These are phyloP conservation scores for Amanita rubescens DNA, from an alignment of 768 basidiomycete genomes.

Conservation along the genomic window DNA sequence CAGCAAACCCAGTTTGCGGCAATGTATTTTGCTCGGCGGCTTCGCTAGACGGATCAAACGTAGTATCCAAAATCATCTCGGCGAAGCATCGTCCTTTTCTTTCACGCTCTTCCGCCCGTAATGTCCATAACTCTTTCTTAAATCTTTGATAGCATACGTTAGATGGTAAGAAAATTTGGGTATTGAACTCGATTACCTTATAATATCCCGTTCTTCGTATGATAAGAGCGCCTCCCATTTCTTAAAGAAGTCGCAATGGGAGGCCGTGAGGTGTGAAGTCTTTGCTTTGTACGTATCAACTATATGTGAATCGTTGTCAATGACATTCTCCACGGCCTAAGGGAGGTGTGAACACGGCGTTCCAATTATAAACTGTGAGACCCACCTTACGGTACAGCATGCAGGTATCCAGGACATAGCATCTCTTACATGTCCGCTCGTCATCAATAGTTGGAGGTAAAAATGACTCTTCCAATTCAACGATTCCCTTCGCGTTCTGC, in stretches of 20 bases:
- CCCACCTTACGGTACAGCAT: constrained; percentile 87
- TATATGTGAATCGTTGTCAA: constrained; percentile 45
- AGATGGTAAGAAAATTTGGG: neutral
- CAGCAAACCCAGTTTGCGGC: neutral
- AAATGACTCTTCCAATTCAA: constrained; percentile 41
- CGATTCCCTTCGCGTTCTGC: constrained; percentile 5
- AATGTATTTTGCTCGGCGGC: neutral
- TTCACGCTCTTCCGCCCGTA: constrained; percentile 75
- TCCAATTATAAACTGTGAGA: constrained; percentile 1
- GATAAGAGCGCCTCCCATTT: constrained; percentile 86
- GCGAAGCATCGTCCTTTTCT: constrained; percentile 78
- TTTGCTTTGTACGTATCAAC: constrained; percentile 67
- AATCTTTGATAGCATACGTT: constrained; percentile 36
- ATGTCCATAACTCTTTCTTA: constrained; percentile 90
- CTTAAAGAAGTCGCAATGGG: constrained; percentile 74
- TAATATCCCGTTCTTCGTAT: constrained; percentile 78
- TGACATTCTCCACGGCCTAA: constrained; percentile 64
- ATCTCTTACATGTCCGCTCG: constrained; percentile 66
- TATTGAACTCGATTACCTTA: constrained; percentile 16
- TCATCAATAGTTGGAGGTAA: constrained; percentile 87
- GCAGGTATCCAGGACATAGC: constrained; percentile 80
- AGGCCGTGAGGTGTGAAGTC: constrained; percentile 68
- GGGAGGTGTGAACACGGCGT: neutral
- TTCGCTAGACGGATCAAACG: constrained; percentile 23
- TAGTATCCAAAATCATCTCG: constrained; percentile 61